Conservation (phyloP, 768 basidiomycete genomes). For the Leccinum ochraceum region DNA sequence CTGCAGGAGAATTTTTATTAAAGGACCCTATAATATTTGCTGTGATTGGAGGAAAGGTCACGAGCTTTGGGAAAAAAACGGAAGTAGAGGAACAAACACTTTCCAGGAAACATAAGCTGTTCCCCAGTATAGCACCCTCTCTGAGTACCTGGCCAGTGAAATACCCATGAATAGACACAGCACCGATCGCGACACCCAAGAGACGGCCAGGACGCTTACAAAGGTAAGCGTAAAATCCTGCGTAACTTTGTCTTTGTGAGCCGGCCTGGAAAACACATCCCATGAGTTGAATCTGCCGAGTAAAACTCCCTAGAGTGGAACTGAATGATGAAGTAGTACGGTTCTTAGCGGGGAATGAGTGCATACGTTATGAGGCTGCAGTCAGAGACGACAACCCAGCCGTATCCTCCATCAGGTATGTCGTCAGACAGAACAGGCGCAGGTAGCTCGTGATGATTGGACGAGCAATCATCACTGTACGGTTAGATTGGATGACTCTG, state of each 20-base stretch:
- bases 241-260: conserved; percentile 20
- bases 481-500: not conserved
- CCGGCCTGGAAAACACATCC: conserved; percentile 32
- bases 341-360: not conserved
- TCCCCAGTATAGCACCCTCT: conserved; percentile 30
- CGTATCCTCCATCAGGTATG: conserved; percentile 35
- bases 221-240: conserved; percentile 31
- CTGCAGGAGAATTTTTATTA: too few species aligned
- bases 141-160: conserved; percentile 31
- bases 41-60: too few species aligned
- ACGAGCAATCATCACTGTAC: not conserved
- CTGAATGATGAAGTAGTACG: not conserved
- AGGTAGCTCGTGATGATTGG: not conserved
- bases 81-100: conserved; percentile 1
- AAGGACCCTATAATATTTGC: too few species aligned
- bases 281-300: conserved; percentile 31
- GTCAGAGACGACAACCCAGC: conserved; percentile 30
- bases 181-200: conserved; percentile 30
- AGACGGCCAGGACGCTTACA: conserved; percentile 32
- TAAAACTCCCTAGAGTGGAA: conserved; percentile 25
- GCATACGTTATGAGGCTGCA: conserved; percentile 32
- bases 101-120: conserved; percentile 29
- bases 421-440: conserved; percentile 5
- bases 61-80: not conserved
- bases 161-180: conserved; percentile 29